Percentiles rank a stretch among this genome's conserved stretches.
phyloP scores from a whole-genome alignment of 2,329 filamentous ascomycete species.

The Aureobasidium zeae region DNA sequence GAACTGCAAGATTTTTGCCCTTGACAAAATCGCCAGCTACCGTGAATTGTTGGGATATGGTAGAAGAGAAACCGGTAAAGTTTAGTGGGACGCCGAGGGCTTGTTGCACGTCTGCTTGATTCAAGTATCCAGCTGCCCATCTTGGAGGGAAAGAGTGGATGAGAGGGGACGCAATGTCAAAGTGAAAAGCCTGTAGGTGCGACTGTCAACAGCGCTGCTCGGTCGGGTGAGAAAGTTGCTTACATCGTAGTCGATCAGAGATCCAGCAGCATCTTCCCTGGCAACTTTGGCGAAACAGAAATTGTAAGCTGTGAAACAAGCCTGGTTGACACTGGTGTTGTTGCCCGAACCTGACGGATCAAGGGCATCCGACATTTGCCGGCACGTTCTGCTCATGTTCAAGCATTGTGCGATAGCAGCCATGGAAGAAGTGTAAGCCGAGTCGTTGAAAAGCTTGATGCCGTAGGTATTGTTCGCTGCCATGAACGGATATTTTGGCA shows the following conservation, averaged over 20 bases:
- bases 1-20: constrained; percentile 30
- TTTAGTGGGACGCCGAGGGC: constrained; percentile 47
- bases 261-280: background rate
- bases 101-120: constrained; percentile 46
- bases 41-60: constrained; percentile 33
- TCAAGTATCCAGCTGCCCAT: constrained; percentile 41
- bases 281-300: background rate
- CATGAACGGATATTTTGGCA: constrained; percentile 31
- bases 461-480: constrained; percentile 32
- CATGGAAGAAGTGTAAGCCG: background rate
- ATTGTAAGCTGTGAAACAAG: background rate
- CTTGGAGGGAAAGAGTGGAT: constrained; percentile 1
- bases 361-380: background rate
- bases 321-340: background rate
- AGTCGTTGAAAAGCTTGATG: constrained; percentile 19
- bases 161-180: constrained; percentile 1
- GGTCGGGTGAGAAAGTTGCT: background rate
- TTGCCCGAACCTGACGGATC: background rate
- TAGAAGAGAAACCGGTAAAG: constrained; percentile 20
- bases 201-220: too few species aligned
- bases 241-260: background rate
- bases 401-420: background rate
- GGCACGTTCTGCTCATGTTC: background rate
- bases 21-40: constrained; percentile 36
- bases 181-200: background rate